phyloP scores from a whole-genome alignment of 2,329 filamentous ascomycete species.

The Fusarium veterinarium region DNA sequence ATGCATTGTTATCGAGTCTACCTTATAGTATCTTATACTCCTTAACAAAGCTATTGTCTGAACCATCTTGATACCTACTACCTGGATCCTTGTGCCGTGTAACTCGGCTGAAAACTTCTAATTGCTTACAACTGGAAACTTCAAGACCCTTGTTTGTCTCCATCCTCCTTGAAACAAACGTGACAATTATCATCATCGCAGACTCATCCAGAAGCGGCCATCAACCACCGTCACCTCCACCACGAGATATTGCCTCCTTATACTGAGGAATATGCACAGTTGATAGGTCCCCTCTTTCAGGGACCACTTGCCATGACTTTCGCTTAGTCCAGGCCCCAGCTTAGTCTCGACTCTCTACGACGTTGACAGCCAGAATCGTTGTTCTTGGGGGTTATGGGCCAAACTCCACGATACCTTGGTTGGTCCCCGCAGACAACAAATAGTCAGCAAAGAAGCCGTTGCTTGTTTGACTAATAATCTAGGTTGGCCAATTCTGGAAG shows the following conservation, averaged over 20 bases:
- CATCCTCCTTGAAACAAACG: slow-evolving; percentile 26
- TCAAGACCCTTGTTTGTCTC: slow-evolving; percentile 19
- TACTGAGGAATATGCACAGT: background rate
- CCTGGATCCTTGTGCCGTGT: background rate
- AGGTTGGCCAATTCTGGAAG: slow-evolving; percentile 3
- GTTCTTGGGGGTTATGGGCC: slow-evolving; percentile 24
- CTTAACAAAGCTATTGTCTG: background rate
- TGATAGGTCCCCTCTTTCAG: background rate
- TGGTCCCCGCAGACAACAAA: slow-evolving; percentile 12
- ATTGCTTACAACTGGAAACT: background rate
- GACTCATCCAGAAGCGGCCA: slow-evolving; percentile 7
- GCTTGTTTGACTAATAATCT: slow-evolving; percentile 7
- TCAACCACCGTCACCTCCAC: slow-evolving; percentile 31
- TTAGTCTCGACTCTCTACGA: background rate
- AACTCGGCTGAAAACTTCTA: background rate
- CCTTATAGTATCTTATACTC: background rate
- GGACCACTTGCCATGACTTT: slow-evolving; percentile 1
- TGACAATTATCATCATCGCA: slow-evolving; percentile 1
- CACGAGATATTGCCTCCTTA: background rate
- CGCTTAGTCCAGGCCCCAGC: background rate
- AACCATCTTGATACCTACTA: background rate
- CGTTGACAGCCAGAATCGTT: background rate
- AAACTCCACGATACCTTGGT: slow-evolving; percentile 29
- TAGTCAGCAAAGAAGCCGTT: background rate
- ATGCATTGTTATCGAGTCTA: background rate